phyloP scores from a whole-genome alignment of 164 flowering plant genomes.

The Vitis riparia region DNA sequence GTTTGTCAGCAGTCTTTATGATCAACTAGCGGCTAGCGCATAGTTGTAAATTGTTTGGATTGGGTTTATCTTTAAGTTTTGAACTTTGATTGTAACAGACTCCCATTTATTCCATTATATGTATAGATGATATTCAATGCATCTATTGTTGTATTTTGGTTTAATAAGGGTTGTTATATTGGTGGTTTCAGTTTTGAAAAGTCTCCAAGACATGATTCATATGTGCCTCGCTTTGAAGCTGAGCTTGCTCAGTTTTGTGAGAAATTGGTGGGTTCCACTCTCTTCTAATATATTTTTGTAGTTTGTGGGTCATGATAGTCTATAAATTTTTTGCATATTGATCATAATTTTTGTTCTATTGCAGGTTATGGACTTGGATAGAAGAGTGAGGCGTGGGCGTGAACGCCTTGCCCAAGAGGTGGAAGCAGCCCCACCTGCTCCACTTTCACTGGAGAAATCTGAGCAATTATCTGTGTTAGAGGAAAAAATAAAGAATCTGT shows the following conservation, averaged over 20 bases:
- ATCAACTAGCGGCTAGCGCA: no score
- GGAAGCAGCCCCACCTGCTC: conserved; percentile 71
- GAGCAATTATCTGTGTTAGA: conserved; percentile 86
- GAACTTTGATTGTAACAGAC: no score
- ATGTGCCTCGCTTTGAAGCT: conserved; percentile 85
- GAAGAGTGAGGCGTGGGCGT: conserved; percentile 92
- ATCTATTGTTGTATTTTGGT: background rate
- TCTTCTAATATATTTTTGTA: background rate
- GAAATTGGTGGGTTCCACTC: conserved; percentile 64
- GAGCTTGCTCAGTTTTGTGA: conserved; percentile 93
- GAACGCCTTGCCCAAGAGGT: conserved; percentile 89
- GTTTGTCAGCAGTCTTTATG: no score
- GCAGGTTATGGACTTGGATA: conserved; percentile 90
- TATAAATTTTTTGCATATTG: background rate
- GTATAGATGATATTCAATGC: no score
- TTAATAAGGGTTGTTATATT: conserved; percentile 12
- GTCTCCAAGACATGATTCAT: conserved; percentile 82
- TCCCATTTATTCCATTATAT: no score
- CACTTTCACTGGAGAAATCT: conserved; percentile 74
- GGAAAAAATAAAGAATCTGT: conserved; percentile 90
- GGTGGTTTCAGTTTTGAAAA: conserved; percentile 74
- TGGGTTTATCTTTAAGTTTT: no score
- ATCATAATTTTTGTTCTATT: conserved; percentile 5
- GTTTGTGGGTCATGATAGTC: background rate
- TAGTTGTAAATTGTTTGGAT: no score